phyloP scores from a whole-genome alignment of 1,284 basidiomycete species.

The Xerocomus amazonicus region DNA sequence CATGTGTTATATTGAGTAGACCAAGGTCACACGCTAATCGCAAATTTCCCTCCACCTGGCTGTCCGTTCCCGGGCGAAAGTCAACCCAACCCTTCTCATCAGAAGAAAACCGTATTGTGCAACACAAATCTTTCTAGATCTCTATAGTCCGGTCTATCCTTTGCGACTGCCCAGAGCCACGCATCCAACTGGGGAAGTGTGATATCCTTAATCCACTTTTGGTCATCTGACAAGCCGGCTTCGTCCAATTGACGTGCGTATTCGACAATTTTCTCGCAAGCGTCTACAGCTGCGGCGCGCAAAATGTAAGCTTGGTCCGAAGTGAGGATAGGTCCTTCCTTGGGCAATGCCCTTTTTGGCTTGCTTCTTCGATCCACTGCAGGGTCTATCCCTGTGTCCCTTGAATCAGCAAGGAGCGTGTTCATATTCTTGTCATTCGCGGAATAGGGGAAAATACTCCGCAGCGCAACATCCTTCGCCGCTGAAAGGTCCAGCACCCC shows the following conservation, averaged over 20 bases:
- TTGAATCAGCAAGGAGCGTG: conserved; percentile 37
- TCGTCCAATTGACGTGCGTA: conserved; percentile 46
- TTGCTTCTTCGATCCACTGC: conserved; percentile 11
- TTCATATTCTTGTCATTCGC: conserved; percentile 37
- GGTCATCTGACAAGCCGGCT: conserved; percentile 28
- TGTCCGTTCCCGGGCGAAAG: neutral
- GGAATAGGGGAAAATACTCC: conserved; percentile 44
- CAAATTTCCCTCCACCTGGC: too few species aligned
- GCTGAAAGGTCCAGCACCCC: conserved; percentile 67
- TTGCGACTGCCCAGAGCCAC: conserved; percentile 77
- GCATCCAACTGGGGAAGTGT: conserved; percentile 60
- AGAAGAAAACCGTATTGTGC: conserved; percentile 65
- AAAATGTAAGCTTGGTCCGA: conserved; percentile 66
- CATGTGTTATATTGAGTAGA: conserved; percentile 2
- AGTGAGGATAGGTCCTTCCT: conserved; percentile 63
- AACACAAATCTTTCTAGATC: conserved; percentile 60
- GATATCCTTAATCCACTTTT: conserved; percentile 54
- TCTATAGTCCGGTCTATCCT: conserved; percentile 68
- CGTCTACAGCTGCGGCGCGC: conserved; percentile 76
- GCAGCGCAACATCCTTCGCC: conserved; percentile 38
- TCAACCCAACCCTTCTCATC: conserved; percentile 8
- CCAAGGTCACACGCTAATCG: neutral
- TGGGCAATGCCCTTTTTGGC: conserved; percentile 32
- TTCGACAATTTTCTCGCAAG: conserved; percentile 64
- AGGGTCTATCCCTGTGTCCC: conserved; percentile 13